Evolutionary conservation across 352 stramenopile genomes (phyloP).

Genomic region (Phytophthora brassicae): DNA sequence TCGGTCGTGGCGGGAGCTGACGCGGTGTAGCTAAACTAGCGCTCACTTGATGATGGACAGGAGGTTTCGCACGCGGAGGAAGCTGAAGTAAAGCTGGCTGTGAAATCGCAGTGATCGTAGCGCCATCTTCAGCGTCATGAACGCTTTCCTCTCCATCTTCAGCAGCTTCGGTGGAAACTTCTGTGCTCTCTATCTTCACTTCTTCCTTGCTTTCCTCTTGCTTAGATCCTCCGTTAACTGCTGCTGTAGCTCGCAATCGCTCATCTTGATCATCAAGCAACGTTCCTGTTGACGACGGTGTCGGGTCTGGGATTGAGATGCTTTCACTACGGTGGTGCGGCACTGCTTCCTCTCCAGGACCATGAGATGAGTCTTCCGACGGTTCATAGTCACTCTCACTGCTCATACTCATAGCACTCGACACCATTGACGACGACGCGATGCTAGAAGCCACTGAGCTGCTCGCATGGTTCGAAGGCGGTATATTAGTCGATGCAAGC

Average conservation of each 20-base stretch:
- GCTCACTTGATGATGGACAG: constrained; percentile 24
- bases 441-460: constrained; percentile 33
- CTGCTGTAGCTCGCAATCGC: constrained; percentile 1
- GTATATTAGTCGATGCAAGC: constrained; percentile 64
- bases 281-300: constrained; percentile 25
- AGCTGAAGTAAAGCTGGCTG: constrained; percentile 12
- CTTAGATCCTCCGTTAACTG: not conserved
- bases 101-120: not conserved
- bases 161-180: constrained; percentile 7
- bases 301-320: constrained; percentile 55
- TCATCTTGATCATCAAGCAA: constrained; percentile 28
- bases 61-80: constrained; percentile 20
- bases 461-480: constrained; percentile 40
- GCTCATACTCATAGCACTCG: constrained; percentile 34
- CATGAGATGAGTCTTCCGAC: constrained; percentile 7
- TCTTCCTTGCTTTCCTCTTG: constrained; percentile 11
- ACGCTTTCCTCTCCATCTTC: constrained; percentile 4
- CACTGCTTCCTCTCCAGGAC: constrained; percentile 7
- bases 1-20: constrained; percentile 20
- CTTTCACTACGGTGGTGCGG: constrained; percentile 47
- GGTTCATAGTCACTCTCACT: constrained; percentile 31
- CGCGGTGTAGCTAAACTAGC: constrained; percentile 24
- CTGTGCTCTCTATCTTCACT: not conserved
- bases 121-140: not conserved
- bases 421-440: constrained; percentile 36